These are phyloP conservation scores for Prunus fruticosa DNA, from an alignment of 306 rosid genomes.

Conservation along the genomic window DNA sequence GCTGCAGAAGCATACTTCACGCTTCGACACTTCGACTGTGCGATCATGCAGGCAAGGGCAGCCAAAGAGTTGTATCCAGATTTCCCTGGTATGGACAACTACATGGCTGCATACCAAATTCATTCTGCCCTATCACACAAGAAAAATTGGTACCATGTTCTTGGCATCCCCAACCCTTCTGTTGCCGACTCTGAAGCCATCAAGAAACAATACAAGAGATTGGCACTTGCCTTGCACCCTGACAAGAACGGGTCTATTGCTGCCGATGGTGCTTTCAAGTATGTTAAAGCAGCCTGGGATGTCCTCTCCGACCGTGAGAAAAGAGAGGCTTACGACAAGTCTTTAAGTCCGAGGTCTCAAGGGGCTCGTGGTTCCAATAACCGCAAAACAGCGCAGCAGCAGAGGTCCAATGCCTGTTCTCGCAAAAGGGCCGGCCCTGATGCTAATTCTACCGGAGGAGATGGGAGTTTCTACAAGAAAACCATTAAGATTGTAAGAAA, in stretches of 20 bases:
- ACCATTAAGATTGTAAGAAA: background rate
- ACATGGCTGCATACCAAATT: background rate
- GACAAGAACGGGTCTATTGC: background rate
- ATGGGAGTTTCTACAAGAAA: background rate
- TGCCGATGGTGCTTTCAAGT: constrained; percentile 7
- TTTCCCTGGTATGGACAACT: background rate
- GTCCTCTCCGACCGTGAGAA: background rate
- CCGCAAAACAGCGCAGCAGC: background rate
- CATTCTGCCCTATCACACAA: background rate
- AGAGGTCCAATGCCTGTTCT: background rate
- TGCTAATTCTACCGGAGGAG: background rate
- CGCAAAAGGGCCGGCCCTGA: background rate
- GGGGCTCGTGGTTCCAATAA: background rate
- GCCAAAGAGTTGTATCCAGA: background rate
- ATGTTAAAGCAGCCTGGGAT: background rate
- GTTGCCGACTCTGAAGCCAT: background rate
- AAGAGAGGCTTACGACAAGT: background rate
- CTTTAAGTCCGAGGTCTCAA: background rate
- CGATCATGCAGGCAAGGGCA: background rate
- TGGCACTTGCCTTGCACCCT: constrained; percentile 2
- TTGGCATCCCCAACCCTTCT: background rate
- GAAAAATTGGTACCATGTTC: constrained; percentile 2
- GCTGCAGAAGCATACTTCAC: background rate
- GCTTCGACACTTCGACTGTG: background rate
- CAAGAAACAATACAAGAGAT: background rate